Conservation (phyloP, 164 flowering plant genomes). For the Litsea cubeba region DNA sequence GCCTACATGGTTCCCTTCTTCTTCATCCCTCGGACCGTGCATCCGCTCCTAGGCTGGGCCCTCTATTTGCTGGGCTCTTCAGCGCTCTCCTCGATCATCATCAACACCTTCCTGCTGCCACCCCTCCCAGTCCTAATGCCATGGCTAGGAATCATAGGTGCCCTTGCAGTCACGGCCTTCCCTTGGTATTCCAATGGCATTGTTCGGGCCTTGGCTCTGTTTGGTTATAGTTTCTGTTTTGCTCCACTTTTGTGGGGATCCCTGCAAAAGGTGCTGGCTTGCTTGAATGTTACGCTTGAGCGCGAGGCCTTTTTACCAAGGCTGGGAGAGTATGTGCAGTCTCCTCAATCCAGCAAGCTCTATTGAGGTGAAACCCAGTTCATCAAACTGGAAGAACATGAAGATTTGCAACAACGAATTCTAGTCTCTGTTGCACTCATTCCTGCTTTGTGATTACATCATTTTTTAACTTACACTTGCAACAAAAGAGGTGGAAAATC, state of each 20-base stretch:
- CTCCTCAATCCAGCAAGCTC: constrained; percentile 56
- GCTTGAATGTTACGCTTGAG: constrained; percentile 60
- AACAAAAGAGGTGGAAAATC: too few relatives aligned
- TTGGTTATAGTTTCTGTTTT: constrained; percentile 68
- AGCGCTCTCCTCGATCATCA: constrained; percentile 45
- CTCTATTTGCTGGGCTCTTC: constrained; percentile 70
- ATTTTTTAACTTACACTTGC: too few relatives aligned
- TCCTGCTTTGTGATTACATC: too few relatives aligned
- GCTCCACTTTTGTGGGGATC: constrained; percentile 67
- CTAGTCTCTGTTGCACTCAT: too few relatives aligned
- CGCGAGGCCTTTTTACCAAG: constrained; percentile 62
- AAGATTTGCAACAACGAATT: too few relatives aligned
- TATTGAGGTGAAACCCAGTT: constrained; percentile 30
- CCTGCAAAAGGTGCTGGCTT: constrained; percentile 39
- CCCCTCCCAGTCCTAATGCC: constrained; percentile 54
- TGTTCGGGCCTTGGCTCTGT: constrained; percentile 60
- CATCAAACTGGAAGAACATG: not conserved
- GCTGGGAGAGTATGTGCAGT: constrained; percentile 46
- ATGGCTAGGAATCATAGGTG: constrained; percentile 54
- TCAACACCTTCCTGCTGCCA: constrained; percentile 65
- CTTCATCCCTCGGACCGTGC: constrained; percentile 70
- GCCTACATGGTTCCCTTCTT: constrained; percentile 73
- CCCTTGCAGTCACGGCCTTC: constrained; percentile 74
- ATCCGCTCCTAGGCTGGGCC: constrained; percentile 79
- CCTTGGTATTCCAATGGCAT: constrained; percentile 83